phyloP scores from a whole-genome alignment of 1,284 basidiomycete genomes.

The Tilletia walkeri region DNA sequence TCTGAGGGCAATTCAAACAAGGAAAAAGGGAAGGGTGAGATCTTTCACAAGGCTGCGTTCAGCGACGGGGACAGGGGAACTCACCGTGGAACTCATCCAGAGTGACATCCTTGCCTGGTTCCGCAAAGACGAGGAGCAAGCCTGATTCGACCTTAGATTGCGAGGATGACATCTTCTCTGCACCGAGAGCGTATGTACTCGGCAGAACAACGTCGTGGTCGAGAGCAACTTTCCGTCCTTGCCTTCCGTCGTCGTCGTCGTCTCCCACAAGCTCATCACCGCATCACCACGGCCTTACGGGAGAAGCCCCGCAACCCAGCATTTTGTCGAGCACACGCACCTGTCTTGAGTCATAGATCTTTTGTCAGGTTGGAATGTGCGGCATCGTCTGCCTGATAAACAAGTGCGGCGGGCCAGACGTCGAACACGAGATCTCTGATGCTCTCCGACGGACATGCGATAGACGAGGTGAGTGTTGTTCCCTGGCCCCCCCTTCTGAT shows the following conservation, averaged over 20 bases:
- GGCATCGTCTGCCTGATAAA: neutral
- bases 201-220: no score
- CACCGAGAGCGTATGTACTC: no score
- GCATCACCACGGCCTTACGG: no score
- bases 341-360: no score
- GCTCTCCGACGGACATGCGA: neutral
- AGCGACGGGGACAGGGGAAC: constrained; percentile 3
- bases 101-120: constrained; percentile 42
- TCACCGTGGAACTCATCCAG: constrained; percentile 49
- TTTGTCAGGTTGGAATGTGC: constrained; percentile 5
- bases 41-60: neutral
- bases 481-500: neutral
- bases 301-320: no score
- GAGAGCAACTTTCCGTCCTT: no score
- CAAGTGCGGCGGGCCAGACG: no score
- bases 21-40: neutral
- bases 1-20: constrained; percentile 29
- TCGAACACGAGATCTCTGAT: neutral
- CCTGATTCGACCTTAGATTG: constrained; percentile 35
- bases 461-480: neutral
- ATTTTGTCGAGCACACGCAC: no score
- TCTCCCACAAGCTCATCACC: no score
- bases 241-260: no score
- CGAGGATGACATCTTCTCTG: neutral
- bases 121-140: constrained; percentile 48